These are phyloP conservation scores for Neurospora africana DNA, from an alignment of 495 filamentous ascomycete species.

Conservation along the genomic window DNA sequence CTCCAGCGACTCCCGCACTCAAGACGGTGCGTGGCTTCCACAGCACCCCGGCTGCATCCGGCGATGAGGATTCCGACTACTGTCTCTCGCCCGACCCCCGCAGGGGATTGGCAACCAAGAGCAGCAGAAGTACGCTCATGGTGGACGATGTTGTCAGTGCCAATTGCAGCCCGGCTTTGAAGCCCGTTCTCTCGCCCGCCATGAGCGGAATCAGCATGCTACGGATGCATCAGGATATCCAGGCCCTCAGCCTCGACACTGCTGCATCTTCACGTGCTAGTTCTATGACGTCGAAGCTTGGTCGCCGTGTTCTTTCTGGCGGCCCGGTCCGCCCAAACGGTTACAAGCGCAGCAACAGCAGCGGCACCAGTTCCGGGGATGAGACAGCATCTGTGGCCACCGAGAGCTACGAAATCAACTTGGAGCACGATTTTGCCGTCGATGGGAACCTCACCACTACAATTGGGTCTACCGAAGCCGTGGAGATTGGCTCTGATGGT, in stretches of 20 bases:
- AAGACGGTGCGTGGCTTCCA: slow-evolving; percentile 66
- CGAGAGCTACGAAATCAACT: slow-evolving; percentile 74
- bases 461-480: slow-evolving; percentile 43
- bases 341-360: slow-evolving; percentile 17
- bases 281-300: slow-evolving; percentile 36
- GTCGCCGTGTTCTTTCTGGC: slow-evolving; percentile 1
- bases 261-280: slow-evolving; percentile 30
- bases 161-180: slow-evolving; percentile 50
- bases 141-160: slow-evolving; percentile 47
- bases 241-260: slow-evolving; percentile 44
- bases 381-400: slow-evolving; percentile 31
- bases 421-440: slow-evolving; percentile 73
- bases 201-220: slow-evolving; percentile 65
- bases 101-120: slow-evolving; percentile 20
- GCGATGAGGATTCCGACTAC: slow-evolving; percentile 75
- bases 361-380: slow-evolving; percentile 28
- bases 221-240: slow-evolving; percentile 58
- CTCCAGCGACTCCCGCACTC: slow-evolving; percentile 49
- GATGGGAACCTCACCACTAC: not conserved
- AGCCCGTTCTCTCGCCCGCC: slow-evolving; percentile 44
- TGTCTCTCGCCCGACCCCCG: slow-evolving; percentile 26
- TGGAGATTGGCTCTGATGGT: slow-evolving; percentile 25
- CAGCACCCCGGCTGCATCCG: slow-evolving; percentile 66
- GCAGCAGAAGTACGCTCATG: slow-evolving; percentile 14
- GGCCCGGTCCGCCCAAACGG: slow-evolving; percentile 14